Evolutionary conservation across 805 yeast species (phyloP), one percentile per base, ranked within the genome.

Genomic region (Candida sphagnicola): DNA sequence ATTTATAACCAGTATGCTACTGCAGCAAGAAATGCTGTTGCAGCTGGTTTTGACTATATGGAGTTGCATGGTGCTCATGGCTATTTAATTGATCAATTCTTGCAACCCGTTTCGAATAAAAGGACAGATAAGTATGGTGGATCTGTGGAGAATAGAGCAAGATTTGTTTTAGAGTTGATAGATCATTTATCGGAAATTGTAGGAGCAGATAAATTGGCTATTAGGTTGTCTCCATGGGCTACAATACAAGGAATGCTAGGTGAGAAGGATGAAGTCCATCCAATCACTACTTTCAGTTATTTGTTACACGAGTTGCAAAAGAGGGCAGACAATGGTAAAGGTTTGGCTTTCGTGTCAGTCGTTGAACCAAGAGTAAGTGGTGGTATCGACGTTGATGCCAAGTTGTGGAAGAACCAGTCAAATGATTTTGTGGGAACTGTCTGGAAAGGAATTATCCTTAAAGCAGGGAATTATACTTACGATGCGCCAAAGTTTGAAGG

Each of bases 351-450:
- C 44, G 51, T 66, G 11, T 59, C 59, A 18, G 37, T 62, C 26
- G 60, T 64, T 19, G 72, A 65, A 42, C 64, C 69, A 35, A 56
- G 70, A 42, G 62, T 56, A 18, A 47, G 38, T 25, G 57, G 51
- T 19, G 33, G 28, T 12, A 18, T 47, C 54, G 53, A 51, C 39
- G 53, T 57, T 29, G 53, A 43, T 3, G 45, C 38, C 16, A 57
- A 56, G n/a, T 46, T 21, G 3, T 21, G 6, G 13, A n/a, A 28
- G 4, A n/a, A 21, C 8, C 17, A 23, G 41, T 2, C 40, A 30
- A 54, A 59, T 29, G 43, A 41, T 2, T 57, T 57, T 21, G 41
- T 53, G 28, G 33, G 39, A 3, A 41, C 54, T 16, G 46, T 62
- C 29, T 67, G 71, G 71, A 47, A 41, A 21, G 57, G 50, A 19